Base-by-base conservation (phyloP, 108 stramenopile genomes). In the Cyclostephanos invisitatus region DNA sequence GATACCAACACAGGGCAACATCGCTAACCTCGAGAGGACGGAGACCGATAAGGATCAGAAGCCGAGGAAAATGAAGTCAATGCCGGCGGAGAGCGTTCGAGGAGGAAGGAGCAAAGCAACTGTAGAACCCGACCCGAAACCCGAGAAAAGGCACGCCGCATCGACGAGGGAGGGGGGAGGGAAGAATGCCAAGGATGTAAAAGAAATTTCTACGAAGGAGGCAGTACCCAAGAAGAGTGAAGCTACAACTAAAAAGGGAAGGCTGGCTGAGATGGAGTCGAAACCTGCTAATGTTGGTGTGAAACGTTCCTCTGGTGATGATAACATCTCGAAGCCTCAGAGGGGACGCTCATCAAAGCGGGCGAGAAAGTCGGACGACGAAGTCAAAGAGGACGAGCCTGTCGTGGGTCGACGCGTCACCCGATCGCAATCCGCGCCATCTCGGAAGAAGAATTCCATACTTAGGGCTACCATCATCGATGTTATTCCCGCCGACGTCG, bases 1-100 rank as follows among this genome's bases (percentile, higher is more conserved):
- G 22, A 25, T 25, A 3, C 25, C 1, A 54, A n/a, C 40, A 61
- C 29, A 79, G 78, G 78, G 78, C 29, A 67, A 79, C 32, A 72
- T 72, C 53, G 54, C 71, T 51, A 79, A 73, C 47, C 58, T 62
- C 37, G 46, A 57, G 22, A 61, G 49, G 32, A 61, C 50, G 20
- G 54, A 79, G 27, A 21, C 5, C 20, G 50, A 60, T 5, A 50
- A 53, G 27, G 54, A 49, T 7, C 46, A 57, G 37, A 24, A 53
- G 17, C 53, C 56, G 38, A 42, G 20, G 21, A 60, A 48, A 17
- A 63, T 32, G 28, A 56, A 53, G 64, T 21, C 78, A 73, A 54
- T 32, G 27, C 25, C 2, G 22, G 28, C 36, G 24, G 48, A 18
- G 58, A 50, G 5, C 17, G 47, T 18, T 35, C 29, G 44, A 38